A percentile compares a stretch with the other conserved stretches of the same genome.
These are phyloP conservation scores for Colletotrichum brevisporum DNA, from an alignment of 2,329 filamentous ascomycete genomes.

Conservation along the genomic window DNA sequence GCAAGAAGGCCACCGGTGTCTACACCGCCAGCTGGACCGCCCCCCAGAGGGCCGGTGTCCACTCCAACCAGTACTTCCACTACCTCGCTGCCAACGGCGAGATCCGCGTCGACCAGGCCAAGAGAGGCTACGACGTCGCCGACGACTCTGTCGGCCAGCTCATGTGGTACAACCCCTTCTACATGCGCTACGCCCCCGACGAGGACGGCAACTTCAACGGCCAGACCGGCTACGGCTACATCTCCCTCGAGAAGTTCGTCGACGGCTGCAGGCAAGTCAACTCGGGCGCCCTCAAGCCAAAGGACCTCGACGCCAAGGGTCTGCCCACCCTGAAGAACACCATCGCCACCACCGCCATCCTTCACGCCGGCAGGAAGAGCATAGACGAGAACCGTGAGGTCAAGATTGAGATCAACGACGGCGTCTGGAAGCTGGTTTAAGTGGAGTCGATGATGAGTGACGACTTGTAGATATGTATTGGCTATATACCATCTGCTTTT, in stretches of 20 bases:
- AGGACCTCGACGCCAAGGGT: slow-evolving; percentile 83
- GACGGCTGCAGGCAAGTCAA: slow-evolving; percentile 87
- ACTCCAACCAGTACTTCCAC: slow-evolving; percentile 97
- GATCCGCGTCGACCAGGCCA: slow-evolving; percentile 91
- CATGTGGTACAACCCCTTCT: slow-evolving; percentile 94
- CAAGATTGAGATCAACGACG: slow-evolving; percentile 77
- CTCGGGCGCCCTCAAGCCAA: slow-evolving; percentile 77
- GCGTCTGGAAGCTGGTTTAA: slow-evolving; percentile 75
- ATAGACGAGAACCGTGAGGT: slow-evolving; percentile 87
- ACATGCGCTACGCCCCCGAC: slow-evolving; percentile 94
- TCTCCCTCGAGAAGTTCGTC: slow-evolving; percentile 96
- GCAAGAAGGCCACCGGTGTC: slow-evolving; percentile 85
- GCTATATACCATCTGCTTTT: slow-evolving; percentile 39
- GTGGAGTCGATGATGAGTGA: slow-evolving; percentile 5
- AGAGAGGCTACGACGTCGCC: slow-evolving; percentile 95
- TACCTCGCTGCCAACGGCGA: slow-evolving; percentile 90
- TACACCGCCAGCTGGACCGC: slow-evolving; percentile 97
- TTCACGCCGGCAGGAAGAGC: slow-evolving; percentile 87
- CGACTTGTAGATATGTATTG: slow-evolving; percentile 29
- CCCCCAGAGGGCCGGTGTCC: slow-evolving; percentile 92
- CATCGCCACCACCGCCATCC: slow-evolving; percentile 90
- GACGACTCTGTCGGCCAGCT: slow-evolving; percentile 80
- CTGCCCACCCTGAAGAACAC: slow-evolving; percentile 91
- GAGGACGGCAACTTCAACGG: slow-evolving; percentile 96
- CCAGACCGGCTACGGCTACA: slow-evolving; percentile 92